phyloP scores from a whole-genome alignment of 148 eudicot species.

The Vaccinium darrowii region DNA sequence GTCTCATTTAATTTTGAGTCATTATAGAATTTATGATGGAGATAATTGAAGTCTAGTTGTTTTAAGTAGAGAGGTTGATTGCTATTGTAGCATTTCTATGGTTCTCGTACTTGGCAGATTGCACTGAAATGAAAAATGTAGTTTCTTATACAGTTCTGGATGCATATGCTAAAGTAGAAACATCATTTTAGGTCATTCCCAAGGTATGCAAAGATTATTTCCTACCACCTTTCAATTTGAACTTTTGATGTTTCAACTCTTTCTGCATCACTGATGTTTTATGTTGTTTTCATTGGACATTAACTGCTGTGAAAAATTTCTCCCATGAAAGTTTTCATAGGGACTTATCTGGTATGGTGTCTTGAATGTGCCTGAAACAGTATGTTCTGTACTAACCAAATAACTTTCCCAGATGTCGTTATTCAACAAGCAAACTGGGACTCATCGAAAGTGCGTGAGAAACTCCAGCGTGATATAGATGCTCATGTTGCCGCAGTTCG shows the following conservation, averaged over 20 bases:
- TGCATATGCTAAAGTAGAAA: neutral
- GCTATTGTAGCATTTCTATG: neutral
- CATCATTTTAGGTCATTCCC: neutral
- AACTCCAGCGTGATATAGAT: constrained; percentile 80
- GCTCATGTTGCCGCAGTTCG: constrained; percentile 76
- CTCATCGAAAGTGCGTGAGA: constrained; percentile 70
- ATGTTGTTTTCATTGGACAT: neutral
- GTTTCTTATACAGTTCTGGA: neutral
- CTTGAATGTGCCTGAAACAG: neutral
- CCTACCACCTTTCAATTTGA: neutral
- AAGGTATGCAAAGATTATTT: neutral
- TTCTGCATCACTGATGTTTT: neutral
- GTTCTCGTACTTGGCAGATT: neutral
- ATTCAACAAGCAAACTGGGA: constrained; percentile 88
- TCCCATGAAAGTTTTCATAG: neutral
- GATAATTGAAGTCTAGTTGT: neutral
- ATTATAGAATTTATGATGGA: neutral
- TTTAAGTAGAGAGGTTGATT: neutral
- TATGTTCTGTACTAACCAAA: constrained; percentile 8
- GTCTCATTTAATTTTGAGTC: neutral
- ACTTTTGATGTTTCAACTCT: neutral
- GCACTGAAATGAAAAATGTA: neutral
- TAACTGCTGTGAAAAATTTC: neutral
- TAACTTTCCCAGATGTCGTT: constrained; percentile 48
- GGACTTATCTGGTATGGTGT: neutral